Evolutionary conservation across 1,284 basidiomycete species (phyloP), one percentile per base, ranked within the genome.

Genomic region (Phaffia rhodozyma): DNA sequence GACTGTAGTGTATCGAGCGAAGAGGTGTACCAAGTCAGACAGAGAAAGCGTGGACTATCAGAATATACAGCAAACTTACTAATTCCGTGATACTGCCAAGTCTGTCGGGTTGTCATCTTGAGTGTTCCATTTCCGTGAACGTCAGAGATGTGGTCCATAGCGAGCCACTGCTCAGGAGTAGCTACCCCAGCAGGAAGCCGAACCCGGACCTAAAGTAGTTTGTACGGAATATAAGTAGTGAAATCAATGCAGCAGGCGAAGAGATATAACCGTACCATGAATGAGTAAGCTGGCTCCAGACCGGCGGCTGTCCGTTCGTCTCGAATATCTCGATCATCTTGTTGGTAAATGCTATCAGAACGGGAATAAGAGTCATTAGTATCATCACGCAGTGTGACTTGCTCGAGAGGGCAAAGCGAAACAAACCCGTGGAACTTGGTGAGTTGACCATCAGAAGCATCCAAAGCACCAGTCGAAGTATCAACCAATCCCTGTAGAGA

Each of bases 31-130:
- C 3, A 1, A 13, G 32, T 52, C 59, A 60, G 50, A 32, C 5
- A 18, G 30, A 32, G 49, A 25, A 7, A 4, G 47, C 23, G 18
- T 18, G 13, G 23, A 21, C 23, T 21, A 5, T 16, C 5, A 27
- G 1, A 55, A 47, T 20, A 30, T 23, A 38, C 23, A 23, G 30
- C 25, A 47, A 7, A 62, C 61, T 23, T 32, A 62, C 61, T 73
- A 70, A 99, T 87, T 67, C 94, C 94, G 77, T 99, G 94, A 83
- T 97, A 98, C 79, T 99, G 94, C 85, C 97, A 97, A n/a, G 96
- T 98, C 78, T 93, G 86, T 67, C 94, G 82, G 32, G 96, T 99
- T 58, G 94, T 98, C 71, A 99, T 86, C 81, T 98, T 98, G 79
- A 98, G 87, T 20, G 93, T 93, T 63, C 88, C 84, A 71, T 86